Evolutionary conservation across 768 basidiomycete species (phyloP).

Genomic region (Hortiboletus flavorubellus): DNA sequence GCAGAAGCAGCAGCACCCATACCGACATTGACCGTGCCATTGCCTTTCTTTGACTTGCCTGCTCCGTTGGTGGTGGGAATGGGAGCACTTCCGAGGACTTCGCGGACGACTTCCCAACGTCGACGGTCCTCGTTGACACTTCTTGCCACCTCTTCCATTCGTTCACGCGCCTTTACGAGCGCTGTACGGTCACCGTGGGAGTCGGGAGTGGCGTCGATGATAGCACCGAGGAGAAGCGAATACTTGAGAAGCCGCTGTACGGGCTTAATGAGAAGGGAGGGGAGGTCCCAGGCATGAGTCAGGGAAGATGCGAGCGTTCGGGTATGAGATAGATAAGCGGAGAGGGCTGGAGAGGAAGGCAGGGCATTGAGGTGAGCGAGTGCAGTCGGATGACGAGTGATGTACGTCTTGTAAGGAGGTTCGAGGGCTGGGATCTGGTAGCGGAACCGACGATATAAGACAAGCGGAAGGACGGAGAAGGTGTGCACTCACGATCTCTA

Average conservation of each 20-base stretch:
- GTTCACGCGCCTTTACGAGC: conserved; percentile 29
- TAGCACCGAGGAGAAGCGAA: conserved; percentile 74
- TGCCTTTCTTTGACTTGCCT: conserved; percentile 38
- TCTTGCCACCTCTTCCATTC: conserved; percentile 70
- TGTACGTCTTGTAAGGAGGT: conserved; percentile 73
- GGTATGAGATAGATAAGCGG: conserved; percentile 63
- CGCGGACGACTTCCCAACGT: conserved; percentile 74
- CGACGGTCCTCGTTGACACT: conserved; percentile 78
- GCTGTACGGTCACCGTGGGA: conserved; percentile 57
- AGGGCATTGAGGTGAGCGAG: conserved; percentile 61
- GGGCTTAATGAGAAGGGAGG: conserved; percentile 94
- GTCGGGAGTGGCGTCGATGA: conserved; percentile 72
- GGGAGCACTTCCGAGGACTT: conserved; percentile 51
- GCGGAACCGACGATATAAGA: neutral
- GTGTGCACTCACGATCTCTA: conserved; percentile 55
- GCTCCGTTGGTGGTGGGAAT: conserved; percentile 37
- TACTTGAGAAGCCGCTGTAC: conserved; percentile 97
- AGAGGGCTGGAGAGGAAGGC: conserved; percentile 43
- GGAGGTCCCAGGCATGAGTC: conserved; percentile 89
- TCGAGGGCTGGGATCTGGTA: conserved; percentile 66
- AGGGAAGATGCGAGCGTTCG: conserved; percentile 63
- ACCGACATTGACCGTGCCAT: conserved; percentile 36
- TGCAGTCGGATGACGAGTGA: conserved; percentile 74
- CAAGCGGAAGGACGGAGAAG: neutral
- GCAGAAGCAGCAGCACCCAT: conserved; percentile 53